Evolutionary conservation across 2,329 filamentous ascomycete genomes (phyloP), one percentile per base, ranked within the genome.

Genomic region (Periconia sp.): DNA sequence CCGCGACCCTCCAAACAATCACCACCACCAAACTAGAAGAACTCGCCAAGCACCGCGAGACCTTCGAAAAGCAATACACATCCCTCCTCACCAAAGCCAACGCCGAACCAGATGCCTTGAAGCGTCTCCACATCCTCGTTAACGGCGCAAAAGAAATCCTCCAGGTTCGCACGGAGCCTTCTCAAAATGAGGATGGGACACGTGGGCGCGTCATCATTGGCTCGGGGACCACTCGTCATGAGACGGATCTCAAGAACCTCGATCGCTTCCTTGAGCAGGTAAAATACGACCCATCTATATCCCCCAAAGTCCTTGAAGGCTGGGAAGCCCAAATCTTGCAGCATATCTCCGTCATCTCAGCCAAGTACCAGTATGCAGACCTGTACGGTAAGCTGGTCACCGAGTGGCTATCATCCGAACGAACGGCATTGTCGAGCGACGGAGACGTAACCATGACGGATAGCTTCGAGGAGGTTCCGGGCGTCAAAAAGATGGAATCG

Each of bases 241-340:
- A 68, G 42, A 67, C 56, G 2, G 63, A 71, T 30, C 52, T 70
- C 13, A 64, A 63, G 33, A 73, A 73, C 15, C 53, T 73, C 14
- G 65, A 70, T 43, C 64, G 69, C 18, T 74, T 74, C 42, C 59
- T 75, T 1, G 67, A 68, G 20, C 72, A 74, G 49, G 69, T 68
- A 19, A 64, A 60, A 11, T 69, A 72, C 40, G 72, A 75, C 45
- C 71, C 70, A 7, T 71, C 69, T 2, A 63, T 74, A 6, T 74
- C 73, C 8, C 47, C 55, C 14, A 65, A 64, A n/a, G 55, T 73
- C 6, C 50, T 75, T 2, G 49, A 60, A 23, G 58, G 68, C 31
- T 75, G 72, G 73, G 62, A 71, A 44, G 58, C 62, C 13, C 64
- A 52, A 15, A 46, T 74, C 1, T 27, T 64, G 1, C 62, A 66